Evolutionary conservation across 2,329 filamentous ascomycete species (phyloP), one percentile per base, ranked within the genome.

Genomic region (Aspergillus eucalypticola): DNA sequence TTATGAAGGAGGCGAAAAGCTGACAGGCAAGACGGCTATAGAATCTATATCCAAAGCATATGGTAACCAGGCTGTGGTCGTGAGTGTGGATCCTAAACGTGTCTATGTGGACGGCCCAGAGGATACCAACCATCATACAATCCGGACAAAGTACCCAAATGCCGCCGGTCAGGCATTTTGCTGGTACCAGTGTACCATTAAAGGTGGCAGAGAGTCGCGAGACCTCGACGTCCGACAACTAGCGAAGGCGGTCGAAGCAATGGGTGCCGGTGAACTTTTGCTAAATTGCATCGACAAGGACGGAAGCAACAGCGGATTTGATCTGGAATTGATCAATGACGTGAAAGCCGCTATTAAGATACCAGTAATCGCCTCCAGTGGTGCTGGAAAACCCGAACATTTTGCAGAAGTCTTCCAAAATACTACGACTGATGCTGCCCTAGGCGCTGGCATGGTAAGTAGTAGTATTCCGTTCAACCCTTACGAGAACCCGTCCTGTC

Each of bases 281-380:
- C 86, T 99, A 59, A 99, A 99, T 79, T 97, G 93, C 81, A 99
- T 99, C 71, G 95, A 99, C 81, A 91, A 90, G 73, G 95, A 99
- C 75, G 95, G 95, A 56, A 95, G 91, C 59, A 97, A 96, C 79
- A 90, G 86, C 68, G 95, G 95, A 1, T 99, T 97, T 73, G 95
- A 99, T 76, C 82, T 96, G 8, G 95, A 98, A 80, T 83, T 99
- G 58, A 91, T 99, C 69, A 80, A 84, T 54, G 90, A 93, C 73
- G 94, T 98, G 61, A 99, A 99, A 79, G 81, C 74, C n/a, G 87
- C 90, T 17, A 85, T 96, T 64, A 90, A 84, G 72, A 97, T 99
- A 66, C 95, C 95, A 6, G 95, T 99, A 53, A 96, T 99, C 77
- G 93, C 95, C 13, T 95, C 90, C 27, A 96, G 91, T 73, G 95